A percentile compares a stretch with the other conserved stretches of the same genome.
phyloP scores from a whole-genome alignment of 192 early-diverging fungal genomes.

The Pilobolus umbonatus region DNA sequence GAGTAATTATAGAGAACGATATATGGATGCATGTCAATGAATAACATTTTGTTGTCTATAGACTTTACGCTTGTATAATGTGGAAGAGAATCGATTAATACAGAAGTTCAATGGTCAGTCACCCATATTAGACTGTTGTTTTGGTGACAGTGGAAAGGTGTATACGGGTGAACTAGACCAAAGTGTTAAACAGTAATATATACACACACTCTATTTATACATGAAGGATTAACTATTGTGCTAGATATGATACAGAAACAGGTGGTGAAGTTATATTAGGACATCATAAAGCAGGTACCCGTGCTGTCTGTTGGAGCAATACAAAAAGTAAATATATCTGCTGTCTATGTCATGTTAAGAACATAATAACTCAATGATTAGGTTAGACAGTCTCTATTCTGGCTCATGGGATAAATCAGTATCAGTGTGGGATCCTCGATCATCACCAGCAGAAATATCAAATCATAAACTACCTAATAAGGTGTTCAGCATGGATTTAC shows the following conservation, averaged over 20 bases:
- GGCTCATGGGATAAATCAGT: constrained; percentile 93
- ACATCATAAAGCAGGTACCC: constrained; percentile 73
- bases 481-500: constrained; percentile 80
- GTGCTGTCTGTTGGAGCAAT: constrained; percentile 57
- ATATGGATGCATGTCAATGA: background rate
- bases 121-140: constrained; percentile 77
- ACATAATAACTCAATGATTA: background rate
- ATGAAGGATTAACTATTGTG: background rate
- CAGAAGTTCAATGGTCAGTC: constrained; percentile 58
- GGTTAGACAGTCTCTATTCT: constrained; percentile 61
- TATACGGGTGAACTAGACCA: constrained; percentile 78
- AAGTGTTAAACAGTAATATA: background rate
- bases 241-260: constrained; percentile 20
- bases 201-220: constrained; percentile 1
- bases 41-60: constrained; percentile 24
- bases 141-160: constrained; percentile 47
- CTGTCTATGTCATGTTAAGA: background rate
- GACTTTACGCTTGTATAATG: constrained; percentile 83
- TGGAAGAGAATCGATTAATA: constrained; percentile 50
- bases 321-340: constrained; percentile 38
- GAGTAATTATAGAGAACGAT: constrained; percentile 40
- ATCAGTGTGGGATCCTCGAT: constrained; percentile 70
- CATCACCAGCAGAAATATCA: constrained; percentile 19
- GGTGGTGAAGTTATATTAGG: constrained; percentile 59
- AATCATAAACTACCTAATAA: constrained; percentile 64